Percentiles rank a stretch among this genome's conserved stretches.
Evolutionary conservation across 305 asterid species (phyloP).

Genomic region (Plantago coronopus): DNA sequence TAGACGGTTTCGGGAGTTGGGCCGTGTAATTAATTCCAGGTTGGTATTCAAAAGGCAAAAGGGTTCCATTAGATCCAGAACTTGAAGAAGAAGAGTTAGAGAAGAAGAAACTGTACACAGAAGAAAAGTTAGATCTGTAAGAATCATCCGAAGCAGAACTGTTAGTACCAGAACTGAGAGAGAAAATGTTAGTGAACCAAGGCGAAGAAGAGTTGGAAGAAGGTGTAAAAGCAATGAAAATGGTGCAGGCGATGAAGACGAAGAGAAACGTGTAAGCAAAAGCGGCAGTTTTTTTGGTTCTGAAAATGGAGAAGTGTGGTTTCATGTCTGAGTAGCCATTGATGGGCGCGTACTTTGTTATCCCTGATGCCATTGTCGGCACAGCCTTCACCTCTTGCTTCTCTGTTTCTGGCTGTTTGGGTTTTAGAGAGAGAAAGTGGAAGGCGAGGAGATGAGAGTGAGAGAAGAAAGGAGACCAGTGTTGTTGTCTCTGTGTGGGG

Average conservation of each 20-base stretch:
- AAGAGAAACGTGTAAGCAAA: slow-evolving; percentile 38
- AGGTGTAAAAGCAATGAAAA: slow-evolving; percentile 51
- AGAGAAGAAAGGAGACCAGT: too few relatives aligned
- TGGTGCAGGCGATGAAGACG: slow-evolving; percentile 41
- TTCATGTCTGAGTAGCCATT: slow-evolving; percentile 59
- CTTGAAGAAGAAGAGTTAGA: slow-evolving; percentile 37
- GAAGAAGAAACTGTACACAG: slow-evolving; percentile 45
- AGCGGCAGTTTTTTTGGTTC: slow-evolving; percentile 32
- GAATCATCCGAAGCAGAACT: slow-evolving; percentile 24
- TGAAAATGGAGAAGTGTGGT: slow-evolving; percentile 39
- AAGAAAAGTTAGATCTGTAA: slow-evolving; percentile 57
- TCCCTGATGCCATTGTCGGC: slow-evolving; percentile 35
- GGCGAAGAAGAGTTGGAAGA: slow-evolving; percentile 61
- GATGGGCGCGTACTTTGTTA: slow-evolving; percentile 55
- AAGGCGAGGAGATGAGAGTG: too few relatives aligned
- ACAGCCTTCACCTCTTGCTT: slow-evolving; percentile 13
- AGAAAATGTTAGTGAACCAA: slow-evolving; percentile 45
- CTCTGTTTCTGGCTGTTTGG: too few relatives aligned
- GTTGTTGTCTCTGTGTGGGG: too few relatives aligned
- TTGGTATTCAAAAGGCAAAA: slow-evolving; percentile 19
- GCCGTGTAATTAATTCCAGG: slow-evolving; percentile 14
- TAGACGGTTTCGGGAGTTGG: slow-evolving; percentile 21
- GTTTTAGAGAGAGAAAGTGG: too few relatives aligned
- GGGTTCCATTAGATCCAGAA: slow-evolving; percentile 30
- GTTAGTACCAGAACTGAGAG: slow-evolving; percentile 11